Evolutionary conservation across 176 grass and related monocot species (phyloP).

Genomic region (Alopecurus myosuroides): DNA sequence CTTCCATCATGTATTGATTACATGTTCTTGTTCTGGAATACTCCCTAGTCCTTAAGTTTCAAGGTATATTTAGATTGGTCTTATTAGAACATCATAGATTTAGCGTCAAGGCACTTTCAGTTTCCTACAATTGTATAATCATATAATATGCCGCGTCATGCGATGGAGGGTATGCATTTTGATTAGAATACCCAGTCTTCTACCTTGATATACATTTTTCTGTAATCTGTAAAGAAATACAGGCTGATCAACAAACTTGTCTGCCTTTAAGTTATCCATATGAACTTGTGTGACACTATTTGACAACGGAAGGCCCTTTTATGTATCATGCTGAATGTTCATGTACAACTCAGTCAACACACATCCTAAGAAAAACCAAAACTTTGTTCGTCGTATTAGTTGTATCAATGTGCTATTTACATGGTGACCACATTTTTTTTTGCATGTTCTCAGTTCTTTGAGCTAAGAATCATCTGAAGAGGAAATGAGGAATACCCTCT

Average conservation of each 20-base stretch:
- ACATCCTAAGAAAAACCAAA: not conserved
- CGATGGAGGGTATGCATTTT: not conserved
- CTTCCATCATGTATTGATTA: not conserved
- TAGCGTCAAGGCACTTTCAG: not conserved
- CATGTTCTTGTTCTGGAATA: not conserved
- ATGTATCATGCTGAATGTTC: not conserved
- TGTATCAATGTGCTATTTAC: not conserved
- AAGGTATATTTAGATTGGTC: conserved; percentile 3
- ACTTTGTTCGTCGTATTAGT: not conserved
- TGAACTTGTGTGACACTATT: not conserved
- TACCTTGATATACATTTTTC: conserved; percentile 10
- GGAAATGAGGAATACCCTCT: not conserved
- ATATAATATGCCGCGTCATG: not conserved
- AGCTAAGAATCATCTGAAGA: not conserved
- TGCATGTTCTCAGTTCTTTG: not conserved
- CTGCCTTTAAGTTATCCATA: not conserved
- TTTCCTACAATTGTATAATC: not conserved
- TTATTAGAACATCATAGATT: not conserved
- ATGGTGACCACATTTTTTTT: not conserved
- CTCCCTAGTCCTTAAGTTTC: not conserved
- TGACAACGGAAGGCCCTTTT: not conserved
- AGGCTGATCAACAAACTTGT: not conserved
- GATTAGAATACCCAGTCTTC: not conserved
- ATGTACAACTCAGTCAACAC: not conserved
- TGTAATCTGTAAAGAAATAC: not conserved